Conservation (phyloP, 805 yeast species). For the Candida fluviatilis region DNA sequence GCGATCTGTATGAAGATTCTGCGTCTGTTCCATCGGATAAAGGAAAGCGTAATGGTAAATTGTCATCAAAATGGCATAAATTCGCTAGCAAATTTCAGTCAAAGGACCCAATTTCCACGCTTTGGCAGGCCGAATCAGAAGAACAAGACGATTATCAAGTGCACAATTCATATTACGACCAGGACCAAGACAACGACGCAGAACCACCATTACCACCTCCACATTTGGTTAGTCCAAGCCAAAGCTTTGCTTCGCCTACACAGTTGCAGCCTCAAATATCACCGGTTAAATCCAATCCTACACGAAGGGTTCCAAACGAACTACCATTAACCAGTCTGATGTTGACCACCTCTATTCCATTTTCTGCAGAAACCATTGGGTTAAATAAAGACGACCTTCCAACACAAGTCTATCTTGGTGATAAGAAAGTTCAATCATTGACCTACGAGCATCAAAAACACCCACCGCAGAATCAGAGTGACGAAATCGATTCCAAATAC, state of each 20-base stretch:
- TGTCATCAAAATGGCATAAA: slow-evolving; percentile 25
- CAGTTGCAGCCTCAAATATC: slow-evolving; percentile 11
- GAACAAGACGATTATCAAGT: background rate
- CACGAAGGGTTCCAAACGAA: slow-evolving; percentile 4
- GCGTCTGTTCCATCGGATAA: slow-evolving; percentile 10
- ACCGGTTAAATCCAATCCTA: background rate
- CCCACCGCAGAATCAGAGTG: slow-evolving; percentile 17
- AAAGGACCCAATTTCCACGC: slow-evolving; percentile 28
- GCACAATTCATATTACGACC: background rate
- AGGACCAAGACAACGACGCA: slow-evolving; percentile 7
- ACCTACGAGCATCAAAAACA: slow-evolving; percentile 15
- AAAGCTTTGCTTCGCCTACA: background rate
- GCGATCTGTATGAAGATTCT: too few relatives aligned
- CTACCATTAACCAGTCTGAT: slow-evolving; percentile 9
- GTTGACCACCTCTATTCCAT: slow-evolving; percentile 28
- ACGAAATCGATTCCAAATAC: slow-evolving; percentile 32
- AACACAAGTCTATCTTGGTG: slow-evolving; percentile 33
- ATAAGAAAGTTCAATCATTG: slow-evolving; percentile 29
- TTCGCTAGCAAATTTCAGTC: slow-evolving; percentile 28
- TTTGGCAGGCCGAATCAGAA: slow-evolving; percentile 15
- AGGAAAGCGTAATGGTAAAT: slow-evolving; percentile 16
- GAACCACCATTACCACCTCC: slow-evolving; percentile 25
- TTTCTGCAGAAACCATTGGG: slow-evolving; percentile 41
- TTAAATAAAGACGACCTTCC: slow-evolving; percentile 27
- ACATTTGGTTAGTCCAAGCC: slow-evolving; percentile 9